Evolutionary conservation across 139 green algal species (phyloP), one percentile per base, ranked within the genome.

Genomic region (Diplosphaera chodatii): DNA sequence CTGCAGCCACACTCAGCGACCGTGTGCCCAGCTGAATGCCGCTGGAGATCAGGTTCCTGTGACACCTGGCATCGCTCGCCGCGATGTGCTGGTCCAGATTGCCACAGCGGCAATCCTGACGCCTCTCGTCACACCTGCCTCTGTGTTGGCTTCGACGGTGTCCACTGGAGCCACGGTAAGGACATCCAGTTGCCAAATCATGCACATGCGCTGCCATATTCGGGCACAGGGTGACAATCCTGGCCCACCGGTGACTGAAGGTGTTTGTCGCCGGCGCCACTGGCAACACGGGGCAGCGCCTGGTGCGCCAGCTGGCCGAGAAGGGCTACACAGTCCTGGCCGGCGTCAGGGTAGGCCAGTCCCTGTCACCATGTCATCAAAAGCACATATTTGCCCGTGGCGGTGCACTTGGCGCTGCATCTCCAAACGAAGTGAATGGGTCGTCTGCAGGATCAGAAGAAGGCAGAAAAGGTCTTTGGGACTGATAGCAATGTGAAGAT

Each of bases 261-360:
- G 48, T 59, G 48, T 59, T 59, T 59, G 48, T 59, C 16, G 48
- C 48, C 10, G 48, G 48, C 8, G 48, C 48, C 13, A 59, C 48
- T 5, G 48, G 48, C 48, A 59, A 59, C 31, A 88, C 83, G 5
- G 85, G 85, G 1, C 69, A 82, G 25, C 67, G 80, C 3, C 75
- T 86, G 4, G 83, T 90, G 28, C 63, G 74, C 63, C 68, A 89
- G 66, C 78, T 89, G 62, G 69, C 76, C 25, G 63, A 64, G 25
- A 69, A 67, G 40, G 82, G 82, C 56, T 79, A 80, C 66, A 63
- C 68, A 23, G 84, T 90, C 20, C 67, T 77, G 0, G 84, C 84
- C 0, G 84, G 84, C 32, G 74, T 77, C 8, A 29, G 84, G 73
- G 81, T 86, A 55, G 69, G 75, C n/a, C n/a, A n/a, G n/a, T n/a